Evolutionary conservation across 2,329 filamentous ascomycete genomes (phyloP).

Genomic region (Curvularia lunata): DNA sequence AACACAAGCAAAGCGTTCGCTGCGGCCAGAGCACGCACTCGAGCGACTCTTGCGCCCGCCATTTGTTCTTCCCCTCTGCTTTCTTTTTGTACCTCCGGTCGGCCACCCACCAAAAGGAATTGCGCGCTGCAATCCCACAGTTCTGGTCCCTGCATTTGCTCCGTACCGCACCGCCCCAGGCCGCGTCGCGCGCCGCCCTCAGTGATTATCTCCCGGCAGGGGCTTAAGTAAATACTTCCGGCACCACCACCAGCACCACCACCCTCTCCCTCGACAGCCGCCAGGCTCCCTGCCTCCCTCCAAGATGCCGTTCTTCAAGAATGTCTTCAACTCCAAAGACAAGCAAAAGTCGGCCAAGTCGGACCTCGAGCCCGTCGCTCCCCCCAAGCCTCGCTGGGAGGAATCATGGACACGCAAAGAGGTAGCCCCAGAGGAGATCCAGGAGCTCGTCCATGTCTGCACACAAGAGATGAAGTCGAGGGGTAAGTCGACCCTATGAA

Average conservation of each 20-base stretch:
- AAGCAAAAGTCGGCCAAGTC: conserved; percentile 41
- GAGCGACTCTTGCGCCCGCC: background rate
- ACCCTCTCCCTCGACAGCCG: conserved; percentile 23
- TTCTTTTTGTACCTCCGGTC: background rate
- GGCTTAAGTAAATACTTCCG: conserved; percentile 26
- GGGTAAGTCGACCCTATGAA: conserved; percentile 64
- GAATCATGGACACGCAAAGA: conserved; percentile 84
- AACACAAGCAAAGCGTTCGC: conserved; percentile 7
- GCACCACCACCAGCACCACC: conserved; percentile 6
- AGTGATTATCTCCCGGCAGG: conserved; percentile 24
- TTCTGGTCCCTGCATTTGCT: conserved; percentile 23
- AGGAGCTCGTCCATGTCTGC: conserved; percentile 83
- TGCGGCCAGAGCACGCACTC: background rate
- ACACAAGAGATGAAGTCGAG: conserved; percentile 90
- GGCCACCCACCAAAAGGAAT: conserved; percentile 11
- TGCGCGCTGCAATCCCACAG: conserved; percentile 14
- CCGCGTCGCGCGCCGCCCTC: conserved; percentile 20
- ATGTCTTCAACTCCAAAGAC: conserved; percentile 49
- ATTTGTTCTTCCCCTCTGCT: background rate
- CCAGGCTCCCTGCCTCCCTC: conserved; percentile 11
- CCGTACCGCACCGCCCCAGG: conserved; percentile 15
- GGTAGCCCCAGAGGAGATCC: conserved; percentile 87
- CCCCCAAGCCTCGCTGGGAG: conserved; percentile 79
- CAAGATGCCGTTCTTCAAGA: conserved; percentile 50
- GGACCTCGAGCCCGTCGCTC: conserved; percentile 43